Evolutionary conservation across 495 filamentous ascomycete species (phyloP), one percentile per base, ranked within the genome.

Genomic region (Lineolata rhizophorae): DNA sequence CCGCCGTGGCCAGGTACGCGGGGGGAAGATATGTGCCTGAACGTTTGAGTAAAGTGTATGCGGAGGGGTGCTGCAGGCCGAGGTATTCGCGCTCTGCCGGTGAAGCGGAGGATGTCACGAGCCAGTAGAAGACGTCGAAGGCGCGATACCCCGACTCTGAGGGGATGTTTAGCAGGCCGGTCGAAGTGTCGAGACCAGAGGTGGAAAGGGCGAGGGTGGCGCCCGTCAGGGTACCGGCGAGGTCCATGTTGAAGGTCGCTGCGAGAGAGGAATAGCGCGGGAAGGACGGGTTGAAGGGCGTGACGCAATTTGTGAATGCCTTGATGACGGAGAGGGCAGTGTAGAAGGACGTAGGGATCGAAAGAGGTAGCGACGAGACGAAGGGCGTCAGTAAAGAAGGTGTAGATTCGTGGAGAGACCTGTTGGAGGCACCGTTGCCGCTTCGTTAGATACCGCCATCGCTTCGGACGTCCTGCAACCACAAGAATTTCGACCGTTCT

Each of bases 111-210:
- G 76, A 79, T 1, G 84, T 90, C 15, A 93, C 61, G 2, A 97
- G 68, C 41, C 94, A 95, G 55, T 97, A 97, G 51, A 95, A 97
- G 18, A 84, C 90, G 47, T 97, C 84, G 43, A 95, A 97, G n/a
- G 85, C 87, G 35, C 87, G 72, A 47, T 77, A 82, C 14, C 90
- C 87, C 4, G 68, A 36, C 46, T 91, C 70, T 0, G 67, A 50
- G 0, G 87, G 79, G 17, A 95, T 65, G 22, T 81, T 69, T 18
- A 95, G 61, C 15, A 97, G 60, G 15, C 87, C 87, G 36, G 70
- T 69, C 8, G 60, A 51, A 5, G 83, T 83, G 49, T 95, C 79
- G 37, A 95, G 76, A 14, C 87, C 87, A 16, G 81, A 76, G 10
- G 78, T 74, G 1, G 85, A 87, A 6, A 95, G 55, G 5, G 81